Base-by-base conservation (phyloP, 2,329 filamentous ascomycete genomes). In the Madurella fahalii region DNA sequence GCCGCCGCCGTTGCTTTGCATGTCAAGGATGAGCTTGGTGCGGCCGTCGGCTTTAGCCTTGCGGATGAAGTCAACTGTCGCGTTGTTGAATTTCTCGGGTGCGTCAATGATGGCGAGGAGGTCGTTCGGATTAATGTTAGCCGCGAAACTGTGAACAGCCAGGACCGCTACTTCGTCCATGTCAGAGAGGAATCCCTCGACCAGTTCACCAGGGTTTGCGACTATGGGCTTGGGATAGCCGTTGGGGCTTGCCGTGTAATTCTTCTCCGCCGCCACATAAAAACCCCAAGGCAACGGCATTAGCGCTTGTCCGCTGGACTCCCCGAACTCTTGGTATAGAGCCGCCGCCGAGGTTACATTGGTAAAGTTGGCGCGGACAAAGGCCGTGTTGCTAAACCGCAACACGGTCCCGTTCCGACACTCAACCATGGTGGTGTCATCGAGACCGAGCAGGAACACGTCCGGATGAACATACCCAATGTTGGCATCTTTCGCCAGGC, bases 11-110 rank as follows among this genome's bases (percentile, higher is more conserved):
- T 62, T 61, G 50, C 47, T 45, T 16, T 58, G 55, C 2, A 62
- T 13, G 52, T 63, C 61, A 25, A 63, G 39, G 47, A 63, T 50
- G 12, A 63, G 59, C 32, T 54, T 58, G 18, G 47, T 54, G 20
- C 58, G 54, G 30, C 47, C 47, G 20, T 53, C 41, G 2, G 46
- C 50, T 9, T 49, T 49, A 34, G 55, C 55, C 4, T 18, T 17
- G 2, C 44, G n/a, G 11, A 58, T 40, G 32, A 57, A 39, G 32
- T 46, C 39, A 4, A 44, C 37, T 1, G 40, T 40, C 1, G 47
- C 49, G 5, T 54, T 43, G 40, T 48, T 18, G 39, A 54, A 47
- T 9, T 47, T 32, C 3, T 9, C 9, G 12, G 20, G 25, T 20
- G 16, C 17, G 13, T 42, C 5, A 18, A 15, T 13, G 18, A 17